phyloP scores from a whole-genome alignment of 2,329 filamentous ascomycete species.

The Sclerotinia minor region DNA sequence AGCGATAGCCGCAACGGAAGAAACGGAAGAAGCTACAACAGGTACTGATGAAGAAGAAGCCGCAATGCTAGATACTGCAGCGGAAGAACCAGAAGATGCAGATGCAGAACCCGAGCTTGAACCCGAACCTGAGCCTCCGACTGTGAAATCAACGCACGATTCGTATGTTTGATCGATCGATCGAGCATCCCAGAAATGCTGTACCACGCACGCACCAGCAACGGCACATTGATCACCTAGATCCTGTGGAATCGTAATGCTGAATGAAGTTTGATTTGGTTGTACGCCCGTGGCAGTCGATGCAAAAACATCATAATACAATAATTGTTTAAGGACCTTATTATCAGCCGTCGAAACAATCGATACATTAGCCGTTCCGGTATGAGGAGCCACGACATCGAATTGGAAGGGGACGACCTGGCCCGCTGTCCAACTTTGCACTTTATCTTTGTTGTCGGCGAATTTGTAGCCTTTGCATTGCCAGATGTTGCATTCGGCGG shows the following conservation, averaged over 20 bases:
- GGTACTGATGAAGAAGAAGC: neutral
- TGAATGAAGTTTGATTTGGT: constrained; percentile 50
- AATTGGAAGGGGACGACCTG: constrained; percentile 48
- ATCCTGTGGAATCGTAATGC: constrained; percentile 53
- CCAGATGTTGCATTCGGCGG: constrained; percentile 45
- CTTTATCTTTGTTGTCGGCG: constrained; percentile 46
- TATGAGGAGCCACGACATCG: constrained; percentile 51
- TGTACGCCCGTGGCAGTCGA: constrained; percentile 47
- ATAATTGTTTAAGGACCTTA: constrained; percentile 49
- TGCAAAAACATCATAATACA: constrained; percentile 54
- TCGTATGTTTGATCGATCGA: constrained; percentile 57
- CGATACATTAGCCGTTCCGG: constrained; percentile 55
- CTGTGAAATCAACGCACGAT: constrained; percentile 53
- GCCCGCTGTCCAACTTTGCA: constrained; percentile 49
- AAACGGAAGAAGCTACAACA: neutral
- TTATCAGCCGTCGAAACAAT: constrained; percentile 52
- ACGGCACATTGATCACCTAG: constrained; percentile 43
- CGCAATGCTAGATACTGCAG: neutral
- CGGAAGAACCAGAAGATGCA: constrained; percentile 5
- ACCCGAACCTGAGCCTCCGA: constrained; percentile 24
- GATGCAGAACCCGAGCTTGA: constrained; percentile 4
- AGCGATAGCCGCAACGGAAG: neutral
- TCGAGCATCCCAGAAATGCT: constrained; percentile 55
- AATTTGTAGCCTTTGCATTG: constrained; percentile 52
- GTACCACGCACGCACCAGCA: constrained; percentile 45